Percentiles rank a stretch among this genome's conserved stretches.
Conservation (phyloP, 2,329 filamentous ascomycete genomes). For the Fusarium haematococcum region DNA sequence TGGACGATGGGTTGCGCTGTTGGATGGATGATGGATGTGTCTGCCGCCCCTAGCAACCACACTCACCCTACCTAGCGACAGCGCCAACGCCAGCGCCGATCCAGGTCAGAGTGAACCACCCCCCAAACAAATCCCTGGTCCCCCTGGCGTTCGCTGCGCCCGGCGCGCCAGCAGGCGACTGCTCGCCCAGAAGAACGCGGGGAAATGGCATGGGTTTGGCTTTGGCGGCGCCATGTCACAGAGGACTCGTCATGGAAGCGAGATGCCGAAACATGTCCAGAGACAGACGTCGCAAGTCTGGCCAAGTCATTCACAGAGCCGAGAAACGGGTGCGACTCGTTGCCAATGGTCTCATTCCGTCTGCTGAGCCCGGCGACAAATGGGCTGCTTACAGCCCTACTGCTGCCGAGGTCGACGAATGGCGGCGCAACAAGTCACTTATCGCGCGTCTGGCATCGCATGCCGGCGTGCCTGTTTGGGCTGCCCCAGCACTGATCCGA, state of each 20-base stretch:
- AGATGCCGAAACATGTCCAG: constrained; percentile 15
- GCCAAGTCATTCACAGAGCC: constrained; percentile 15
- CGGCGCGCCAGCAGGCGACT: constrained; percentile 30
- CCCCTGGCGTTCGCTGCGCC: constrained; percentile 29
- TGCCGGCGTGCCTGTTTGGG: constrained; percentile 12
- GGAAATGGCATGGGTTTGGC: constrained; percentile 35
- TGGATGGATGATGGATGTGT: constrained; percentile 2
- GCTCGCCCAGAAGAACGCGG: constrained; percentile 33
- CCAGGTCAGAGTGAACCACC: constrained; percentile 34
- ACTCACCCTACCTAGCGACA: constrained; percentile 15
- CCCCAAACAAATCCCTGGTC: constrained; percentile 15
- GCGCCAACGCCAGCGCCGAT: constrained; percentile 34
- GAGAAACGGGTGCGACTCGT: constrained; percentile 9
- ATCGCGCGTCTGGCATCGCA: constrained; percentile 32
- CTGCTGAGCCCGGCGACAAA: constrained; percentile 17
- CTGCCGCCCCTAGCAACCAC: constrained; percentile 39
- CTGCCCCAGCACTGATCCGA: neutral
- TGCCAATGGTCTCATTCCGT: constrained; percentile 8
- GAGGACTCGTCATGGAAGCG: constrained; percentile 26
- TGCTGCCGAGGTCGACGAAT: constrained; percentile 32
- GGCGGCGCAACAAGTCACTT: constrained; percentile 39
- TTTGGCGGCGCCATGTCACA: constrained; percentile 28
- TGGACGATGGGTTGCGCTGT: constrained; percentile 30
- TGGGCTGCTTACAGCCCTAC: constrained; percentile 27
- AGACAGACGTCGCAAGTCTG: constrained; percentile 22